These are phyloP conservation scores for Candida chauliodis DNA, from an alignment of 805 yeast genomes.

Conservation along the genomic window DNA sequence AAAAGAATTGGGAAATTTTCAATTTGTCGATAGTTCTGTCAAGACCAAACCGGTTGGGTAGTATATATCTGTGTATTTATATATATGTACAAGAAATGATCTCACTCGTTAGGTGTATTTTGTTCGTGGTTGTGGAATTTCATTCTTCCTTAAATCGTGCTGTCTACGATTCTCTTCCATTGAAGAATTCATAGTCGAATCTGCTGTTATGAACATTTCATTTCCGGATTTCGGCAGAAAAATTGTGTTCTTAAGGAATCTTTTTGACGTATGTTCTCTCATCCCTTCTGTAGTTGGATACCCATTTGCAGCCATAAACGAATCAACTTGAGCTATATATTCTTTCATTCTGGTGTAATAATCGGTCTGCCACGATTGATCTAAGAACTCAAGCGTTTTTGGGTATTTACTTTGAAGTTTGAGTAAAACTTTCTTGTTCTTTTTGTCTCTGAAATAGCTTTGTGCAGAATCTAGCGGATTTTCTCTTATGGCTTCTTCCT, in stretches of 20 bases:
- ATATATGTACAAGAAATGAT: slow-evolving; percentile 1
- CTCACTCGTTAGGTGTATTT: too few species aligned
- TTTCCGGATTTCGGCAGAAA: background rate
- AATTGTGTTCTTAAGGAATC: background rate
- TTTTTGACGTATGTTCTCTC: slow-evolving; percentile 1
- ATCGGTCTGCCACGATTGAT: slow-evolving; percentile 2
- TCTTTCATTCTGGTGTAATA: slow-evolving; percentile 4
- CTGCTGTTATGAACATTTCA: slow-evolving; percentile 2
- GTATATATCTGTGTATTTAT: too few species aligned
- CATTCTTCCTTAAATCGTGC: slow-evolving; percentile 18
- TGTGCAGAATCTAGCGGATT: slow-evolving; percentile 1
- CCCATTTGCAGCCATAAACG: slow-evolving; percentile 2
- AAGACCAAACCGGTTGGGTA: too few species aligned
- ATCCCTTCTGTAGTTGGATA: background rate
- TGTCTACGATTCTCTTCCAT: slow-evolving; percentile 4
- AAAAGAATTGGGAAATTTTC: slow-evolving; percentile 21
- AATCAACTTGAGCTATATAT: slow-evolving; percentile 3
- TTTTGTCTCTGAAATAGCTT: background rate
- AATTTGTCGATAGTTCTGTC: slow-evolving; percentile 23
- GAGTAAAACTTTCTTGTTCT: background rate
- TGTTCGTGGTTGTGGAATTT: too few species aligned
- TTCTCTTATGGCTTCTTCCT: background rate
- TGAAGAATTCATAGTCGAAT: slow-evolving; percentile 3
- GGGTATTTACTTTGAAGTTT: slow-evolving; percentile 3
- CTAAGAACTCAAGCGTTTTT: background rate